Base-by-base conservation (phyloP, 192 early-diverging fungal species). In the Coemansia sp. region DNA sequence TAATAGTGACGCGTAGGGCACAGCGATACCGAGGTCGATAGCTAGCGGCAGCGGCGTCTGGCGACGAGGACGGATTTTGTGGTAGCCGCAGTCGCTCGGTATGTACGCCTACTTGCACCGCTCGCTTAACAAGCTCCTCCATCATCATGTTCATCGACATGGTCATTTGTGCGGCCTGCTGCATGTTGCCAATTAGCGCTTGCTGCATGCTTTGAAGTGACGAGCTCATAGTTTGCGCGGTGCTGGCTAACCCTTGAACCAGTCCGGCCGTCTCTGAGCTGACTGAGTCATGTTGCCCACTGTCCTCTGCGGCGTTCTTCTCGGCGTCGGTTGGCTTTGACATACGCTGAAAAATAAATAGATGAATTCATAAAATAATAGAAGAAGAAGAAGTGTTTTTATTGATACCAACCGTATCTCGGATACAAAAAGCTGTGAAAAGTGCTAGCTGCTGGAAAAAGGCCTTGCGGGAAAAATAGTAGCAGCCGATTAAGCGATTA, bases 101-200 rank as follows among this genome's bases (percentile, higher is more conserved):
- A 52, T 75, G 64, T 13, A 83, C 74, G 40, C 68, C 39, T 6
- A 73, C 60, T 18, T 68, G 72, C n/a, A 83, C 62, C 3, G 81
- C 74, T 12, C 76, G 69, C 47, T 60, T 55, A 18, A 83, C 76
- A 12, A 83, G 66, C 36, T 83, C 81, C 65, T 83, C 81, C 81
- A 83, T 83, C 81, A 83, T 83, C 24, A 53, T 62, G 57, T 83
- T 83, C 81, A 83, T 78, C 34, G 81, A 79, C 49, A 71, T 46
- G 15, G 74, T 83, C 81, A 83, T 72, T 68, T 73, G 76, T 24
- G 71, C 76, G 7, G 76, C 81, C 65, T 79, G 81, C 50, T 76
- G 76, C 76, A 83, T 69, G 69, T 83, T 83, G 52, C 71, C 73
- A 5, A 83, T 6, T 6, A 83, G 61, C 18, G 61, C 70, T 10